phyloP scores from a whole-genome alignment of 108 stramenopile genomes.

The Cyclostephanos tholiformis region DNA sequence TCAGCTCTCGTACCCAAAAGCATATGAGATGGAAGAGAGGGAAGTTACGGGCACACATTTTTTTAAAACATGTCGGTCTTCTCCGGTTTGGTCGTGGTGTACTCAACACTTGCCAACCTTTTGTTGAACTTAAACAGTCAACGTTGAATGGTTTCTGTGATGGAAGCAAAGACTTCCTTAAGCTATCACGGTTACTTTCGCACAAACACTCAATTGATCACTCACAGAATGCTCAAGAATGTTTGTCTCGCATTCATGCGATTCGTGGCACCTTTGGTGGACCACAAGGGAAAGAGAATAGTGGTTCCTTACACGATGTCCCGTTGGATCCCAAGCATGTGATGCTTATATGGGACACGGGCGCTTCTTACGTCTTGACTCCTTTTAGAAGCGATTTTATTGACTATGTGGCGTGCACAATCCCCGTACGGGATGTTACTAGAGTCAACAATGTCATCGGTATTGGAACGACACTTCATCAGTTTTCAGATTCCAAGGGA shows the following conservation, averaged over 20 bases:
- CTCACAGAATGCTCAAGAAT: background rate
- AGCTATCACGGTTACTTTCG: background rate
- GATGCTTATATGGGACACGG: background rate
- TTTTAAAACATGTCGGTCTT: background rate
- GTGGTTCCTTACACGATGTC: background rate
- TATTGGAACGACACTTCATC: background rate
- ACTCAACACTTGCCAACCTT: too few species aligned
- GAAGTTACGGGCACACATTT: background rate
- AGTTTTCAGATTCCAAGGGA: background rate
- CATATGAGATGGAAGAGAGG: background rate
- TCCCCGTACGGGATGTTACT: background rate
- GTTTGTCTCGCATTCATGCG: too few species aligned
- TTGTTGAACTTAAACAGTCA: background rate
- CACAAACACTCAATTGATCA: background rate
- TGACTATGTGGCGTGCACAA: slow-evolving; percentile 1
- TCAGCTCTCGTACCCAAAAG: background rate
- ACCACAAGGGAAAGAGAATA: background rate
- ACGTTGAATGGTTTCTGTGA: background rate
- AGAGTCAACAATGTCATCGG: background rate
- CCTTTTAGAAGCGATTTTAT: background rate
- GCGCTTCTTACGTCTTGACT: background rate
- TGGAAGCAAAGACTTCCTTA: background rate
- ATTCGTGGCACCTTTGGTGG: too few species aligned
- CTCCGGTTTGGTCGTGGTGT: background rate
- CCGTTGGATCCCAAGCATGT: too few species aligned